Evolutionary conservation across 768 basidiomycete genomes (phyloP).

Genomic region (Trametes cingulata): DNA sequence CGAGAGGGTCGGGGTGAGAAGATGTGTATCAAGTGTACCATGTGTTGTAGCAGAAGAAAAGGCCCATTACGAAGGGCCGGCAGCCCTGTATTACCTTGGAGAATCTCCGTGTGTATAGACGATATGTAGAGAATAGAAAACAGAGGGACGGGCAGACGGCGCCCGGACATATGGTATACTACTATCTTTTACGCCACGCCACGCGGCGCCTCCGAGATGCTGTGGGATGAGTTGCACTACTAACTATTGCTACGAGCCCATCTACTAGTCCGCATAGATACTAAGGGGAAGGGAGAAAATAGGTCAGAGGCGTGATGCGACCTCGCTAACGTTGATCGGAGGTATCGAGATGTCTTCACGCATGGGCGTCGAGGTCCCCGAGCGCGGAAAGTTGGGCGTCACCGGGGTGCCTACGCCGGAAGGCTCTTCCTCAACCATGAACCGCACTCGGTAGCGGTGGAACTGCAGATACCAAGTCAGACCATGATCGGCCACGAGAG

Average conservation of each 20-base stretch:
- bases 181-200: neutral
- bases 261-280: constrained; percentile 19
- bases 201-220: neutral
- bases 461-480: constrained; percentile 45
- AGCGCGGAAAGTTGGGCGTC: constrained; percentile 56
- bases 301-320: constrained; percentile 15
- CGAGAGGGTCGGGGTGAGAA: neutral
- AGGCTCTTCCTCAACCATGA: constrained; percentile 58
- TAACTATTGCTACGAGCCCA: neutral
- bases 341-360: constrained; percentile 25
- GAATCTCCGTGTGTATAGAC: constrained; percentile 6
- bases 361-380: constrained; percentile 46
- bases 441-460: constrained; percentile 80
- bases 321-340: constrained; percentile 39
- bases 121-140: constrained; percentile 8
- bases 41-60: neutral
- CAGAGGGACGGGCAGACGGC: neutral
- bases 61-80: constrained; percentile 5
- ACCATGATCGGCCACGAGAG: neutral
- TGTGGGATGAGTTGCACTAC: constrained; percentile 1
- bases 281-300: neutral
- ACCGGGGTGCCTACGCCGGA: constrained; percentile 71
- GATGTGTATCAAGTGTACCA: constrained; percentile 1
- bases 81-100: constrained; percentile 15
- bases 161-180: constrained; percentile 3